These are phyloP conservation scores for Hymenoscyphus fraxineus DNA, from an alignment of 2,329 filamentous ascomycete genomes.

Conservation along the genomic window DNA sequence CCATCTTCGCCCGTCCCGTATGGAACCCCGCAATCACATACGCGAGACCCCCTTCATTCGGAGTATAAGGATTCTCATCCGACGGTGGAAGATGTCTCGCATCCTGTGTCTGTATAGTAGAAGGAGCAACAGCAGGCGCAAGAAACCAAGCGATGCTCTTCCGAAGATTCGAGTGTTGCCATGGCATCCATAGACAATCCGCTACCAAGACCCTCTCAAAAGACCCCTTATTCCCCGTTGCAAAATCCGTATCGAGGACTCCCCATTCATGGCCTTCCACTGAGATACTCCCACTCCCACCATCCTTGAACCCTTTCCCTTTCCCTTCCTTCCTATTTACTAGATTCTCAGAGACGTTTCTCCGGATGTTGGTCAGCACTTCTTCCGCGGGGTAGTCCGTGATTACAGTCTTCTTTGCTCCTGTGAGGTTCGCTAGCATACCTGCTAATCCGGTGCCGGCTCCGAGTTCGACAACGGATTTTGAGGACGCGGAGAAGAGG, in stretches of 20 bases:
- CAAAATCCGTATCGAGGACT: slow-evolving; percentile 34
- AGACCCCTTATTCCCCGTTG: slow-evolving; percentile 31
- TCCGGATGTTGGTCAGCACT: slow-evolving; percentile 54
- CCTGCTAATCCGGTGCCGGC: slow-evolving; percentile 58
- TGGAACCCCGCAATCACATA: slow-evolving; percentile 71
- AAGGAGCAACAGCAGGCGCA: neutral
- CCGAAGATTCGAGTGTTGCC: slow-evolving; percentile 65
- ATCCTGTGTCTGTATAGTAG: neutral
- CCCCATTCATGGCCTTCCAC: slow-evolving; percentile 66
- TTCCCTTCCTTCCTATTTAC: slow-evolving; percentile 5
- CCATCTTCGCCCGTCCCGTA: slow-evolving; percentile 63
- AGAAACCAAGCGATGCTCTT: slow-evolving; percentile 62
- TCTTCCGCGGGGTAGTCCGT: slow-evolving; percentile 65
- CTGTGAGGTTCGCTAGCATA: slow-evolving; percentile 46
- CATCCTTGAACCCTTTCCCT: neutral
- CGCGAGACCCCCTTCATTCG: slow-evolving; percentile 39
- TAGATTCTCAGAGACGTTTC: slow-evolving; percentile 55
- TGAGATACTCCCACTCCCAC: slow-evolving; percentile 36
- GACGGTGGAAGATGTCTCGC: neutral
- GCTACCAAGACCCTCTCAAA: slow-evolving; percentile 65
- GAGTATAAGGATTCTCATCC: neutral
- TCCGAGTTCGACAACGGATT: slow-evolving; percentile 58
- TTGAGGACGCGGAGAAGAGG: slow-evolving; percentile 18
- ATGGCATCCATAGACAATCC: slow-evolving; percentile 73
- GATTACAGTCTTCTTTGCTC: slow-evolving; percentile 50